These are phyloP conservation scores for Pleurotus eryngii DNA, from an alignment of 768 basidiomycete species.

Conservation along the genomic window DNA sequence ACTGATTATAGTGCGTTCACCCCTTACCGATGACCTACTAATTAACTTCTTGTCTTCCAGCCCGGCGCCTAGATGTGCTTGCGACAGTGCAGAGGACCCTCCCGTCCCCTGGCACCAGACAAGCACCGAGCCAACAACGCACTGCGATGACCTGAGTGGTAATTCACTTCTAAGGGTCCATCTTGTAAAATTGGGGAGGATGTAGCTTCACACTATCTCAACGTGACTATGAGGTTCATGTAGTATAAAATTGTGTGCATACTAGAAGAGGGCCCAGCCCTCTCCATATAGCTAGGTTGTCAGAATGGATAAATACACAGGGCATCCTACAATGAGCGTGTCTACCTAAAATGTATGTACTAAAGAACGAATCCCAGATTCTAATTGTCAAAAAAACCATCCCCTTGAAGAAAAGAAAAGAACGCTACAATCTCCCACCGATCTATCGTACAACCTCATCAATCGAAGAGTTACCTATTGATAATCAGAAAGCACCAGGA, in stretches of 20 bases:
- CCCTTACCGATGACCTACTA: background rate
- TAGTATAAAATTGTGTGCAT: background rate
- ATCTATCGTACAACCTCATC: constrained; percentile 2
- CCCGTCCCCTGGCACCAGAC: background rate
- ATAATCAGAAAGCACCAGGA: constrained; percentile 54
- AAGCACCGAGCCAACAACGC: background rate
- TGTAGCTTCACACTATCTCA: background rate
- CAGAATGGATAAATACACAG: constrained; percentile 1
- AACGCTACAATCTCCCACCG: background rate
- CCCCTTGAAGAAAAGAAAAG: background rate
- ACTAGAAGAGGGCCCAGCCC: constrained; percentile 3
- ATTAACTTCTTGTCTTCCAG: constrained; percentile 24
- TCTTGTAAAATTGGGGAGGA: background rate
- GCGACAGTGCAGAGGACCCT: constrained; percentile 46
- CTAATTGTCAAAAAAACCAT: constrained; percentile 12
- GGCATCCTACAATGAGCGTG: constrained; percentile 4
- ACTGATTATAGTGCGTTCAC: constrained; percentile 60
- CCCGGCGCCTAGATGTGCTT: constrained; percentile 50
- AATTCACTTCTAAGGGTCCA: background rate
- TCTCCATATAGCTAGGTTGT: background rate
- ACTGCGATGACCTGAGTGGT: background rate
- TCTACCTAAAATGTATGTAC: background rate
- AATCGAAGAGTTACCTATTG: background rate
- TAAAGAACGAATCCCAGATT: constrained; percentile 5
- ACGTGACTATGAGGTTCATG: background rate